Conservation (phyloP, 306 rosid genomes). For the Acmispon strigosus region DNA sequence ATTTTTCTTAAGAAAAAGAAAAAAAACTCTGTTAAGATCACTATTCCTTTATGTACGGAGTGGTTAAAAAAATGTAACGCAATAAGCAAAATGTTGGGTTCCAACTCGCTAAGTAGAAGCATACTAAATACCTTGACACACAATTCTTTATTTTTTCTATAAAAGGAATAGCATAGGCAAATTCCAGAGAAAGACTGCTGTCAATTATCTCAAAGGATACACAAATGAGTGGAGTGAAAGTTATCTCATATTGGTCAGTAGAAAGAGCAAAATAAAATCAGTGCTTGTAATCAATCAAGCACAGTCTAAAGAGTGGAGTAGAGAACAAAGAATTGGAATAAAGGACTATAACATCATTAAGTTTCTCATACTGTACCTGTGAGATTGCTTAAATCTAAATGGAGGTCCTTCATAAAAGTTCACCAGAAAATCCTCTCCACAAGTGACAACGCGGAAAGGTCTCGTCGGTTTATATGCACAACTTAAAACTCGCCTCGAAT, state of each 20-base stretch:
- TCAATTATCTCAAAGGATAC: not conserved
- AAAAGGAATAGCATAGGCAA: not conserved
- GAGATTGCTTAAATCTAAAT: conserved; percentile 83
- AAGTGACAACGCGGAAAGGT: conserved; percentile 83
- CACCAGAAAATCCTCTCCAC: conserved; percentile 89
- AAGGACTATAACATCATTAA: not conserved
- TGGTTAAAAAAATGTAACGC: not conserved
- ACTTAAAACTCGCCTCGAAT: conserved; percentile 83
- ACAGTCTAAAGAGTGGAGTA: not conserved
- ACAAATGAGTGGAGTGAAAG: not conserved
- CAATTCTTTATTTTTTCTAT: not conserved
- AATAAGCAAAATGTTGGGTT: not conserved
- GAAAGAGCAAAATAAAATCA: not conserved
- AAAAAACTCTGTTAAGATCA: not conserved
- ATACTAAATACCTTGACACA: not conserved
- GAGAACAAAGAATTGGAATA: not conserved
- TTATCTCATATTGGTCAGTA: not conserved
- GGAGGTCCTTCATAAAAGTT: conserved; percentile 97
- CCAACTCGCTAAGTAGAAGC: not conserved
- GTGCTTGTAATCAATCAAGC: not conserved
- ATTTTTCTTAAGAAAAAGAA: not conserved
- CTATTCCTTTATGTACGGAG: not conserved
- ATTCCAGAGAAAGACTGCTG: not conserved
- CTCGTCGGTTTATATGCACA: conserved; percentile 92
- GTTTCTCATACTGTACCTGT: conserved; percentile 41